phyloP scores from a whole-genome alignment of 805 yeast species.

The Wickerhamiella siamensis region DNA sequence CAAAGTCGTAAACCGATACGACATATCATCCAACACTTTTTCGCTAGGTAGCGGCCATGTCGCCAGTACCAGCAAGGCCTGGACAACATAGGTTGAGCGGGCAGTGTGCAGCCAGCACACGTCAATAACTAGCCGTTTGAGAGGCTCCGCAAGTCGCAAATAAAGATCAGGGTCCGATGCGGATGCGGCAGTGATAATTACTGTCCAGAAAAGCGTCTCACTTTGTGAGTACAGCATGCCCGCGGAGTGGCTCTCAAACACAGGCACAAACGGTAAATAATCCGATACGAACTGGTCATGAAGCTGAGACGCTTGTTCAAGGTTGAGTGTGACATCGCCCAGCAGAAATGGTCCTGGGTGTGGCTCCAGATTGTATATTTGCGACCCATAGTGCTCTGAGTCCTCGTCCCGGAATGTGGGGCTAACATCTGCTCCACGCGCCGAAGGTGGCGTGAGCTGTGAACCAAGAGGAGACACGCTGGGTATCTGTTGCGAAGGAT shows the following conservation, averaged over 20 bases:
- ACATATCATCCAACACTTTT: constrained; percentile 81
- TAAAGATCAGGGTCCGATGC: constrained; percentile 65
- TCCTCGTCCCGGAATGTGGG: background rate
- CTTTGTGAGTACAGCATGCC: constrained; percentile 70
- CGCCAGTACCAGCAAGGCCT: constrained; percentile 69
- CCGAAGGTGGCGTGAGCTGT: background rate
- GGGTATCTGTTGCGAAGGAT: constrained; percentile 1
- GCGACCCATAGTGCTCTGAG: background rate
- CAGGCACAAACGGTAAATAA: constrained; percentile 67
- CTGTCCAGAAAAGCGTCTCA: constrained; percentile 79
- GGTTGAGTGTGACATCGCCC: constrained; percentile 59
- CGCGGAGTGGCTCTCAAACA: constrained; percentile 55
- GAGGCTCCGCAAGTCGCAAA: constrained; percentile 56
- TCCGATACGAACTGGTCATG: constrained; percentile 54
- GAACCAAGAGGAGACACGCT: background rate
- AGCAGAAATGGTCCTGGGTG: constrained; percentile 24
- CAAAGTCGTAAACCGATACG: constrained; percentile 74
- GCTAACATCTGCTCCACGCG: constrained; percentile 3
- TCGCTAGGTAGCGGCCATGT: constrained; percentile 91
- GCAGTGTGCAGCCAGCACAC: constrained; percentile 92
- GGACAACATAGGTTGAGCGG: constrained; percentile 84
- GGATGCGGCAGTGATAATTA: constrained; percentile 69
- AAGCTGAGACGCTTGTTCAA: constrained; percentile 53
- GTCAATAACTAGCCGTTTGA: constrained; percentile 77
- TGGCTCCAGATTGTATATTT: constrained; percentile 5